phyloP scores from a whole-genome alignment of 352 stramenopile species.

The Halophytophthora polymorphica region DNA sequence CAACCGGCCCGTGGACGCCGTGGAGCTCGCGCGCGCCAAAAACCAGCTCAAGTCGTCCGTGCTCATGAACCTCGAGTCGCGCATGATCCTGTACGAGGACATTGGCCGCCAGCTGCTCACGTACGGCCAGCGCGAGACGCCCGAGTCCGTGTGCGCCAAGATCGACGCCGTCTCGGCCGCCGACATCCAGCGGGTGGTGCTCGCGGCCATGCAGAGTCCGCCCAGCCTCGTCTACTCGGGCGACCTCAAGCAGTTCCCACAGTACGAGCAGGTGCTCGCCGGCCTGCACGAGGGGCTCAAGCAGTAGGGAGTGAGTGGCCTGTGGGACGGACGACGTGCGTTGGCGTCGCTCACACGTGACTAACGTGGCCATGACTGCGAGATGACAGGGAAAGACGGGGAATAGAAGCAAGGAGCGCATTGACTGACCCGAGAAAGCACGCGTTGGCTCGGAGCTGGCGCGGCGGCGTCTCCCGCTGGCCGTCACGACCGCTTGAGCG shows the following conservation, averaged over 20 bases:
- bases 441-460: constrained; percentile 2
- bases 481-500: constrained; percentile 27
- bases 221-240: constrained; percentile 85
- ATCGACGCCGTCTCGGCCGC: constrained; percentile 87
- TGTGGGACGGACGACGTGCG: too few species aligned
- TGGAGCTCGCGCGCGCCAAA: constrained; percentile 94
- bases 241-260: constrained; percentile 71
- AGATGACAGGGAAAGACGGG: background rate
- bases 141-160: constrained; percentile 82
- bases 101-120: constrained; percentile 98
- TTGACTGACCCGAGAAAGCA: background rate
- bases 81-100: constrained; percentile 98
- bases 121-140: constrained; percentile 92
- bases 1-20: constrained; percentile 60
- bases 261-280: constrained; percentile 79
- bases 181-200: constrained; percentile 81
- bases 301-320: constrained; percentile 19
- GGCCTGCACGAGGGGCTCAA: constrained; percentile 70
- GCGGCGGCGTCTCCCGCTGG: background rate
- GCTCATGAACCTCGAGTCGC: constrained; percentile 98
- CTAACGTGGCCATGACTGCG: too few species aligned
- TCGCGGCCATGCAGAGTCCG: constrained; percentile 66
- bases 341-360: too few species aligned
- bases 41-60: constrained; percentile 99
- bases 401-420: background rate